Percentiles rank a stretch among this genome's conserved stretches.
These are phyloP conservation scores for Rusavskia elegans DNA, from an alignment of 495 filamentous ascomycete species.

Conservation along the genomic window DNA sequence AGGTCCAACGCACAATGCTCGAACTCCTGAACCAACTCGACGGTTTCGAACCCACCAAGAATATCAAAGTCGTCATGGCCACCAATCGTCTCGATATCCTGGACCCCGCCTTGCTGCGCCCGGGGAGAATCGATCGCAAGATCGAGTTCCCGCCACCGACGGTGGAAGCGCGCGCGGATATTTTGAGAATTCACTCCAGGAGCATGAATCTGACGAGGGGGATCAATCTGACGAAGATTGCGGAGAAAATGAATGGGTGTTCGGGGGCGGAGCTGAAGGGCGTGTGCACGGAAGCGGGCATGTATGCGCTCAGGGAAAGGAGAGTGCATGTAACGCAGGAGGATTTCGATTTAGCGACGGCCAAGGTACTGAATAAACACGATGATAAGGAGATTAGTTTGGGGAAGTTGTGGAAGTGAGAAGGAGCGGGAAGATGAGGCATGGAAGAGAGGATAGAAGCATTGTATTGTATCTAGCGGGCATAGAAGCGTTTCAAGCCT, in stretches of 20 bases:
- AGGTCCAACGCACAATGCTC: conserved; percentile 98
- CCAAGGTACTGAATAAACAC: conserved; percentile 99
- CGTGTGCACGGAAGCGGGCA: conserved; percentile 91
- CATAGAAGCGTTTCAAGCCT: not conserved
- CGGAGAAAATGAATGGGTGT: conserved; percentile 99
- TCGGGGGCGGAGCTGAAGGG: conserved; percentile 94
- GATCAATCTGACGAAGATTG: conserved; percentile 96
- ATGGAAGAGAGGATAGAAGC: not conserved
- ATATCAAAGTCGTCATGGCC: conserved; percentile 99
- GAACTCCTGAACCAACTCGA: conserved; percentile 97
- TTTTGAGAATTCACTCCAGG: conserved; percentile 87
- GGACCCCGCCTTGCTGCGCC: conserved; percentile 83
- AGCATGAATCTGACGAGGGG: conserved; percentile 97
- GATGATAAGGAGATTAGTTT: conserved; percentile 93
- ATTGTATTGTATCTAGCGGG: not conserved
- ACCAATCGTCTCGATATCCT: conserved; percentile 96
- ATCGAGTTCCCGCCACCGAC: conserved; percentile 98
- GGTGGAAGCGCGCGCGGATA: conserved; percentile 93
- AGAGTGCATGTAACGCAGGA: conserved; percentile 97
- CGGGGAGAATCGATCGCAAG: conserved; percentile 95
- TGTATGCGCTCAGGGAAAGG: conserved; percentile 91
- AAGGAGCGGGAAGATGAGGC: not conserved
- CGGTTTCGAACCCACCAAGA: conserved; percentile 98
- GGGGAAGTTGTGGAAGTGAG: conserved; percentile 79
- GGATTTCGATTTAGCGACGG: conserved; percentile 96